Base-by-base conservation (phyloP, 345 rosid genomes). In the Euclidium syriacum region DNA sequence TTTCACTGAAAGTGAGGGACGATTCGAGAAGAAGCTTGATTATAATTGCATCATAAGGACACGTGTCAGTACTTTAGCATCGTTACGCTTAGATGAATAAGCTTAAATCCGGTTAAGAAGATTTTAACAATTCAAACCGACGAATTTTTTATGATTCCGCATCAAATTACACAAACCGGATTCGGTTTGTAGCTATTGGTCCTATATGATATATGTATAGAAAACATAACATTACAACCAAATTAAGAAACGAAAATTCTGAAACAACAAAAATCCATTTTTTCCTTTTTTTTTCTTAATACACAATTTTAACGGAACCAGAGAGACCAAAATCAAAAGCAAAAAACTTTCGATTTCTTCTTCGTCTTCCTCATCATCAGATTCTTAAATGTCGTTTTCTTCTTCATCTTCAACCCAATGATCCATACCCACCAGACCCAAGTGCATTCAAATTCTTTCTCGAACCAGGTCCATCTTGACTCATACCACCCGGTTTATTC, bases 391-490 rank as follows among this genome's bases (percentile, higher is more conserved):
- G 39, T 16, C 17, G 4, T 19, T 16, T 40, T 41, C 52, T 30
- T 58, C 35, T 24, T 69, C 49, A 69, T 58, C 35, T 24, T 69
- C 49, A 69, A 35, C 68, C 59, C 44, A 71, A 9, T 63, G 75
- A 44, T 56, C 75, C 64, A 9, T 71, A 71, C 22, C 11, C 54
- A 33, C 11, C 54, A 33, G 65, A 32, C 12, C 25, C 64, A n/a
- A n/a, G n/a, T 44, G 65, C 50, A 36, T 29, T 44, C 12, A 53
- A 12, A 56, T 63, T 61, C 69, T 81, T 85, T 70, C 83, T 67
- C n/a, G 75, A 62, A n/a, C 80, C 75, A 1, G 75, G 65, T 33
- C 73, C 73, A 41, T 82, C 84, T 14, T 73, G 74, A 58, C 51
- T 72, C 27, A 29, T 16, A 42, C 71, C 75, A 2, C 33, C 40